Evolutionary conservation across 1,139 yeast genomes (phyloP), one percentile per base, ranked within the genome.

Genomic region (Pichia sp.): DNA sequence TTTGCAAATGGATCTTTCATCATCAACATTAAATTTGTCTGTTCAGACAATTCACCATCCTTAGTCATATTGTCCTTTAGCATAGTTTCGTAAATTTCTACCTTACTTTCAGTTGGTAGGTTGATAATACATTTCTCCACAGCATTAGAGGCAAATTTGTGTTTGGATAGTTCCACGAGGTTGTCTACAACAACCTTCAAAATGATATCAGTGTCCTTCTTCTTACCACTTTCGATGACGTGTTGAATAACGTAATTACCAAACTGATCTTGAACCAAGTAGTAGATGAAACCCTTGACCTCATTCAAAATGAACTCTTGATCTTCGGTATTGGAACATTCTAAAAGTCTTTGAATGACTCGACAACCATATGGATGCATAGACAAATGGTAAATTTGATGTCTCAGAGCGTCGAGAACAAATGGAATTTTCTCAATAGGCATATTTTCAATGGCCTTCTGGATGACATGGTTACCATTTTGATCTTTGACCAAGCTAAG

Each of bases 171-270:
- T 35, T 73, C 76, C 24, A 91, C 84, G 34, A 91, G 78, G 23
- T 84, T 77, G 21, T 67, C 63, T 19, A 53, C 37, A 23, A 58
- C 55, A 32, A 56, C 52, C 15, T 49, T 40, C 35, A 77, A 64
- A 30, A 81, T 71, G 21, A 48, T 49, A 29, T 55, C 53, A 31
- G 76, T 69, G 42, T 78, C 79, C 19, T 48, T 50, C 18, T 42
- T 38, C n/a, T 50, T 37, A 10, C 94, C 94, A 42, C 83, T 75
- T 58, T 88, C 95, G 46, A 93, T 73, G 35, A 91, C 83, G 56
- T 91, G 96, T 59, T 93, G 98, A 58, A 91, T 85, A 24, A 93
- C 98, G 55, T 93, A 93, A 63, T 93, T 93, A 39, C 98, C 98
- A 59, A 86, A 93, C 64, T 91, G 97, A 56, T 93, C 97, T 57